These are phyloP conservation scores for Epichloe baconii DNA, from an alignment of 2,329 filamentous ascomycete genomes.

Conservation along the genomic window DNA sequence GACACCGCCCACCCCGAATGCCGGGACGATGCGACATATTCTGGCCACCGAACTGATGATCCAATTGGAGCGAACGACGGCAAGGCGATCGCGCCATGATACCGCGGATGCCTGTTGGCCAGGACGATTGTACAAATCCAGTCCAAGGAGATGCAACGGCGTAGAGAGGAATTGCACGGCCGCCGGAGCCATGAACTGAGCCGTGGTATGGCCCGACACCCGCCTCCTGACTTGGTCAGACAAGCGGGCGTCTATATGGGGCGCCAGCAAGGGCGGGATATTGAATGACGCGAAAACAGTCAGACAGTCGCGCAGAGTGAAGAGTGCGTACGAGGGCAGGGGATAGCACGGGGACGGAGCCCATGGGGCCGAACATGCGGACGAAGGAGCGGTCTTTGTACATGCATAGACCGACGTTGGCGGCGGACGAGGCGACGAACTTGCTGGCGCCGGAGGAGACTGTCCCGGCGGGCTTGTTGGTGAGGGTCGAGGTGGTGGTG, in stretches of 20 bases:
- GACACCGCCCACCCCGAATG: conserved; percentile 79
- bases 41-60: conserved; percentile 57
- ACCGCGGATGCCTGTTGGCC: conserved; percentile 14
- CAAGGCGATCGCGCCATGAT: conserved; percentile 46
- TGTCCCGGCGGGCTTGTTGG: conserved; percentile 39
- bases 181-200: conserved; percentile 72
- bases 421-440: conserved; percentile 65
- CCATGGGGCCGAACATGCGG: conserved; percentile 60
- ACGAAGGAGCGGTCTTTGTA: conserved; percentile 86
- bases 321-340: conserved; percentile 59
- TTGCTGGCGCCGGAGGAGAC: conserved; percentile 67
- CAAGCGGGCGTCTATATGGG: conserved; percentile 45
- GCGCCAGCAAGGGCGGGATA: conserved; percentile 65
- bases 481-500: conserved; percentile 56
- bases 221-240: conserved; percentile 30
- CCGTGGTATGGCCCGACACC: conserved; percentile 45
- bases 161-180: conserved; percentile 68
- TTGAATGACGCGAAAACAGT: conserved; percentile 93
- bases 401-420: conserved; percentile 75
- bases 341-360: conserved; percentile 41
- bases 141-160: conserved; percentile 69
- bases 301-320: conserved; percentile 69
- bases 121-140: conserved; percentile 75
- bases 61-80: conserved; percentile 63
- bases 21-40: conserved; percentile 75